Base-by-base conservation (phyloP, 805 yeast species). In the Barnettozyma pratensis region DNA sequence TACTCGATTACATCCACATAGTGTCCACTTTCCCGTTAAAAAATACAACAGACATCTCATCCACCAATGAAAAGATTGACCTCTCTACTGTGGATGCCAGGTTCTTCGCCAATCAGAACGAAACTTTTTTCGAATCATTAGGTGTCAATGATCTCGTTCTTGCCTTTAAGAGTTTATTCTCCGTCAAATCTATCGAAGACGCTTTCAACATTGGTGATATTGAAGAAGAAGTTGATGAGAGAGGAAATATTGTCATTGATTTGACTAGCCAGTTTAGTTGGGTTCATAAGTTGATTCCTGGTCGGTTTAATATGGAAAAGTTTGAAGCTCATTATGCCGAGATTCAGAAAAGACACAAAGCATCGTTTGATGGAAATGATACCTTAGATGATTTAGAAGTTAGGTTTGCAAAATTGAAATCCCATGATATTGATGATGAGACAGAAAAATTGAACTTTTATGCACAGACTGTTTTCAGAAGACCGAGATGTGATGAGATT, bases 401-500 rank as follows among this genome's bases (percentile, higher is more conserved):
- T 19, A 19, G 19, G 19, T 29, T 10, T n/a, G 32, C 26, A 9
- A 26, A 39, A 4, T 29, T 39, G 10, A 12, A 39, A n/a, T 28
- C n/a, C 6, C 7, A 8, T 28, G 41, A 41, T 41, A 9, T 26
- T 25, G n/a, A 26, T 4, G 37, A 25, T 8, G 37, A 41, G n/a
- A 34, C 29, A 19, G 29, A 31, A 31, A 26, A 43, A 7, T 7
- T 43, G 3, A 26, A 14, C 5, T 4, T n/a, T 7, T 28, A 35
- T 31, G 29, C 31, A 4, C 32, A 43, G 6, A 7, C 12, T 9
- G 5, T 43, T 11, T 29, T 43, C 7, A 28, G 12, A 6, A 43
- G 19, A 25, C 46, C 44, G 1, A 32, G 12, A 26, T 47, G 50
- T 30, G 38, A 43, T n/a, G 50, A 47, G 7, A 40, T 47, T 26